Evolutionary conservation across 768 basidiomycete species (phyloP).

Genomic region (Lactarius sanguifluus): DNA sequence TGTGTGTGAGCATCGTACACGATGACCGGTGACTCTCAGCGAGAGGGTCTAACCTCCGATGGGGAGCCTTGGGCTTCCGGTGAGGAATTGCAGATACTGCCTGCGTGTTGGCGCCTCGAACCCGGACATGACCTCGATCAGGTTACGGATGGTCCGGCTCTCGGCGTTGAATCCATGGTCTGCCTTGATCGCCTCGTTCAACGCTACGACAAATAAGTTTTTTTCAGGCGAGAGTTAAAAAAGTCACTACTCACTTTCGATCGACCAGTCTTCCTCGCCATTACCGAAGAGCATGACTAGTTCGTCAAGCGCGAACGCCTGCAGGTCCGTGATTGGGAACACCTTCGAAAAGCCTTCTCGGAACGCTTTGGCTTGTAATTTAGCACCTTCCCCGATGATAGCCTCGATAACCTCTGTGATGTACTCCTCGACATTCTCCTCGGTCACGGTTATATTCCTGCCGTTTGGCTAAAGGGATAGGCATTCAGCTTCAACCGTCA

Average conservation of each 20-base stretch:
- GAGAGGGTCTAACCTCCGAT: constrained; percentile 72
- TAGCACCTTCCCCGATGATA: constrained; percentile 78
- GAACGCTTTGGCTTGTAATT: constrained; percentile 85
- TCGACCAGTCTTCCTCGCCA: constrained; percentile 95
- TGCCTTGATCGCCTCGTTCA: constrained; percentile 89
- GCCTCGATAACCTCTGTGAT: constrained; percentile 83
- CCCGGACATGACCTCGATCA: constrained; percentile 82
- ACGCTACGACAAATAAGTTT: constrained; percentile 49
- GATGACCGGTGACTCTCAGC: constrained; percentile 1
- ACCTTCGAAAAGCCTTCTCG: constrained; percentile 94
- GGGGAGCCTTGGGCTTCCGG: constrained; percentile 94
- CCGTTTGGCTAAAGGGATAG: constrained; percentile 63
- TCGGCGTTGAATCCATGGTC: constrained; percentile 98
- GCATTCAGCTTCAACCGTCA: constrained; percentile 11
- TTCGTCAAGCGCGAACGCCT: constrained; percentile 92
- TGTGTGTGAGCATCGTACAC: constrained; percentile 3
- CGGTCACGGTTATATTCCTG: constrained; percentile 74
- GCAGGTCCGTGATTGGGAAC: constrained; percentile 88
- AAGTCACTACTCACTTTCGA: constrained; percentile 72
- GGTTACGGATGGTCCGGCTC: constrained; percentile 83
- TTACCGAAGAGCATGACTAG: constrained; percentile 96
- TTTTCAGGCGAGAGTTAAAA: constrained; percentile 13
- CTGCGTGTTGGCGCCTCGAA: constrained; percentile 75
- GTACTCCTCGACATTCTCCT: constrained; percentile 88
- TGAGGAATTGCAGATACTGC: constrained; percentile 93